These are phyloP conservation scores for Suillus occidentalis DNA, from an alignment of 768 basidiomycete genomes.

Conservation along the genomic window DNA sequence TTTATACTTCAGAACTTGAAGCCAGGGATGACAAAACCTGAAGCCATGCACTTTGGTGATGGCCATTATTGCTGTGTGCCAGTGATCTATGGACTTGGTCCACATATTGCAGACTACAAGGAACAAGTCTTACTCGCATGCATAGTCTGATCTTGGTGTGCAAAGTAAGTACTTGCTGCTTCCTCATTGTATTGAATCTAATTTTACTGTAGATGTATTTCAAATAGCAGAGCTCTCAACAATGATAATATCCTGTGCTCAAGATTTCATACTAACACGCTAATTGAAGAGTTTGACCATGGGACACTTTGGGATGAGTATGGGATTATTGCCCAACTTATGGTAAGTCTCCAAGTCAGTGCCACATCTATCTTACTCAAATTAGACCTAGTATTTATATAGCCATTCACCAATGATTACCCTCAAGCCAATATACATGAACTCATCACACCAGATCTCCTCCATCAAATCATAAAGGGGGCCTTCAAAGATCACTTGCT, in stretches of 20 bases:
- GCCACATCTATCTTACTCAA: background rate
- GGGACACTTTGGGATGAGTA: slow-evolving; percentile 23
- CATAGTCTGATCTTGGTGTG: slow-evolving; percentile 38
- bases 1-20: slow-evolving; percentile 26
- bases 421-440: slow-evolving; percentile 27
- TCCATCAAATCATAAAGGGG: slow-evolving; percentile 51
- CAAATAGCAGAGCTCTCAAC: background rate
- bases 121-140: slow-evolving; percentile 37
- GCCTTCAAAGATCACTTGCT: slow-evolving; percentile 45
- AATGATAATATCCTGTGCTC: slow-evolving; percentile 7
- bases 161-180: slow-evolving; percentile 28
- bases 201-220: background rate
- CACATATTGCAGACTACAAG: slow-evolving; percentile 42
- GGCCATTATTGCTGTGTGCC: slow-evolving; percentile 30
- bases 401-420: slow-evolving; percentile 14
- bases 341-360: background rate
- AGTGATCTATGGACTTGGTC: slow-evolving; percentile 30
- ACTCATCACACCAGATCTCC: slow-evolving; percentile 39
- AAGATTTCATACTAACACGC: slow-evolving; percentile 19
- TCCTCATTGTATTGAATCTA: background rate
- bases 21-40: slow-evolving; percentile 29
- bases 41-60: slow-evolving; percentile 29
- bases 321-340: slow-evolving; percentile 2
- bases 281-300: slow-evolving; percentile 13
- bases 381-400: background rate